Evolutionary conservation across 1,139 yeast genomes (phyloP).

Genomic region (Martiniozyma asiatica): DNA sequence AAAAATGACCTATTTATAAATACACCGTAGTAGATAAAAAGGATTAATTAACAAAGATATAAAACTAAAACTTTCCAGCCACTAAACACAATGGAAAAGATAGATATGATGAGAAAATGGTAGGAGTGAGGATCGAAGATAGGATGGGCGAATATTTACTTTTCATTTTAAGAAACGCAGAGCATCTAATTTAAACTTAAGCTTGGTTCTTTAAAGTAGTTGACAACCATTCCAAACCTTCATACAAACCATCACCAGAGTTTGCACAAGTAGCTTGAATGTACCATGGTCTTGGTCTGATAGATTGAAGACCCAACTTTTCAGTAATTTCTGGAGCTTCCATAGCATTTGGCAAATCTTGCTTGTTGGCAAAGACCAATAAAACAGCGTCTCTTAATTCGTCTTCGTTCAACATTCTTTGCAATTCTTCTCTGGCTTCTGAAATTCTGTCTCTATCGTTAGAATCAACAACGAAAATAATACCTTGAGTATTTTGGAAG

Average conservation of each 20-base stretch:
- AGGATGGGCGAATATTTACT: no score
- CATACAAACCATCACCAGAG: constrained; percentile 84
- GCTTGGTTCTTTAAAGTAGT: constrained; percentile 59
- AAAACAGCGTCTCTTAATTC: constrained; percentile 85
- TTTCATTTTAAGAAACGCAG: no score
- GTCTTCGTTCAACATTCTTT: constrained; percentile 89
- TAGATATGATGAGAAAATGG: no score
- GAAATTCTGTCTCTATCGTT: constrained; percentile 90
- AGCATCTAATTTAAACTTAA: constrained; percentile 9
- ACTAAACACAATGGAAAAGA: no score
- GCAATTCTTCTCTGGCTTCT: constrained; percentile 88
- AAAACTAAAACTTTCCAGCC: no score
- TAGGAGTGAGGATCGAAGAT: no score
- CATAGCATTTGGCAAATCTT: constrained; percentile 88
- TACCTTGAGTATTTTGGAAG: constrained; percentile 90
- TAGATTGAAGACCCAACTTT: constrained; percentile 69
- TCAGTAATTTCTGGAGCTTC: constrained; percentile 84
- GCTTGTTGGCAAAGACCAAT: constrained; percentile 85
- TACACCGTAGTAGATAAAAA: no score
- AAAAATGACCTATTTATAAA: no score
- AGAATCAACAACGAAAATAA: constrained; percentile 84
- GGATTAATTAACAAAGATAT: no score
- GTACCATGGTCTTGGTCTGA: constrained; percentile 85
- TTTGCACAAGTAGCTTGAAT: constrained; percentile 85
- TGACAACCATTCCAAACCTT: constrained; percentile 86